Base-by-base conservation (phyloP, 306 rosid genomes). In the Abrus precatorius region DNA sequence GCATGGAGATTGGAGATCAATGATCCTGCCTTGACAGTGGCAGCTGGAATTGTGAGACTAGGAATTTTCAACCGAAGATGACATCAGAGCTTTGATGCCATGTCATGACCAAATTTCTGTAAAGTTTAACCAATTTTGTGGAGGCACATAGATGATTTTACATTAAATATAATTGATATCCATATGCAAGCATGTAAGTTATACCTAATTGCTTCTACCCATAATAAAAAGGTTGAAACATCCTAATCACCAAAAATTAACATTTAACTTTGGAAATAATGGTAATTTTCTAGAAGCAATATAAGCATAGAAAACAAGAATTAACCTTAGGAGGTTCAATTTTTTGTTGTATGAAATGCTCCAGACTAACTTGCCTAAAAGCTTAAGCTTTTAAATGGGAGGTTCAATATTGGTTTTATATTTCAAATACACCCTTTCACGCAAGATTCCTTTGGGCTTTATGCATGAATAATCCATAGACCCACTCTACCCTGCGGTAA, bases 341-440 rank as follows among this genome's bases (percentile, higher is more conserved):
- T 47, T 47, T 47, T 10, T 10, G 4, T 9, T 9, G 4, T 20
- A 20, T 33, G 34, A 38, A 62, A 28, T 62, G 61, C 47, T 49
- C 8, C 3, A 11, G 40, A 32, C 27, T 3, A 61, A 47, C 34
- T 14, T 14, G 11, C 49, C 50, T 3, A 49, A 63, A 45, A 29
- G 40, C 69, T 61, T 40, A 36, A 63, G 50, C 72, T 49, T 5
- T 49, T 20, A 41, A 28, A 30, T 38, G 40, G 34, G 61, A 76
- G 64, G 53, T 43, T 43, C 7, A 43, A 43, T 53, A 50, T 68
- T 78, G 13, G 3, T 62, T 65, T 63, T 78, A 67, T 30, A 41
- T 43, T 41, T 60, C 65, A 41, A 67, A 30, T 40, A 77, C 56
- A 54, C 68, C 41, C 45, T 40, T 30, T 65, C 41, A 27, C 13